Base-by-base conservation (phyloP, 2,329 filamentous ascomycete species). In the Penicillium sp. region DNA sequence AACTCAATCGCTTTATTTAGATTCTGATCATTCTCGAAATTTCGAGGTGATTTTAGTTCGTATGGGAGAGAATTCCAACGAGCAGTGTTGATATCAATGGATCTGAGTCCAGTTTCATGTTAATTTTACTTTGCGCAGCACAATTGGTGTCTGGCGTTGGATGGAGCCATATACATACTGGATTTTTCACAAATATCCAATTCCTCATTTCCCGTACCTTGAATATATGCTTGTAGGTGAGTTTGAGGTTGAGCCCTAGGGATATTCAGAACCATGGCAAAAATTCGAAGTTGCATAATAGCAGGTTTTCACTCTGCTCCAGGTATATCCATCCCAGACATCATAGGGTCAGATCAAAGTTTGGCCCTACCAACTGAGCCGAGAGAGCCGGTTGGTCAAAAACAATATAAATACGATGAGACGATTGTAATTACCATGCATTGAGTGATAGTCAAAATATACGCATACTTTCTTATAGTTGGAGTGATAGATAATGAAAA, bases 91-190 rank as follows among this genome's bases (percentile, higher is more conserved):
- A 56, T 41, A 52, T n/a, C 55, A 36, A 42, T 47, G 43, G 35
- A 42, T 41, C 36, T 13, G 6, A 21, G 41, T 41, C 44, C 19
- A 25, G 41, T 45, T 44, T 57, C 55, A 43, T 33, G 33, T 55
- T 49, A 45, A 50, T 51, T 54, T 52, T 54, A 53, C 55, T 35
- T 35, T 53, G 47, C 49, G 63, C 62, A 60, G 55, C 60, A 64
- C 68, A 58, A 50, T 61, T 47, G 68, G 66, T 68, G 66, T 69
- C 52, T 58, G 68, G 68, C 66, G 68, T 70, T 70, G 41, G 44
- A 54, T 62, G 59, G 61, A 59, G 60, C 62, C 62, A 36, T 53
- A 56, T 59, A 50, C 44, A 58, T 61, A 53, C 27, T 54, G 42
- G 27, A 42, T 53, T 57, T 48, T 57, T 41, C 43, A 35, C 15